A percentile compares a stretch with the other conserved stretches of the same genome.
Evolutionary conservation across 495 filamentous ascomycete genomes (phyloP).

Genomic region (Aeminium ludgeri): DNA sequence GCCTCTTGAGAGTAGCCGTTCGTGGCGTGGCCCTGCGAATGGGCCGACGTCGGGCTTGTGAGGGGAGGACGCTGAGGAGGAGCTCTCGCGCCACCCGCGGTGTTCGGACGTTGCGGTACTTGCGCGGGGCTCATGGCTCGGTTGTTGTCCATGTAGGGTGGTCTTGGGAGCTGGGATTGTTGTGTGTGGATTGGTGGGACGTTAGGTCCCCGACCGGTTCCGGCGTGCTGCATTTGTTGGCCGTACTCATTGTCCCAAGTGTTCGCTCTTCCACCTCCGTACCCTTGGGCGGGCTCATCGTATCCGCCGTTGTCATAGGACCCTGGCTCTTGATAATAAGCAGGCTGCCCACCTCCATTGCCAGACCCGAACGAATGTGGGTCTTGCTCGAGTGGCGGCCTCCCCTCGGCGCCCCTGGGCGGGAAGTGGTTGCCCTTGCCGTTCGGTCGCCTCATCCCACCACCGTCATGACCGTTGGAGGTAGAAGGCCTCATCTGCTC

Average conservation of each 20-base stretch:
- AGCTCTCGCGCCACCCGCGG: background rate
- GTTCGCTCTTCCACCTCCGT: background rate
- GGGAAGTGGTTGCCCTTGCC: background rate
- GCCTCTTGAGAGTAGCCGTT: background rate
- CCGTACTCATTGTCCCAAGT: background rate
- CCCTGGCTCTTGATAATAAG: background rate
- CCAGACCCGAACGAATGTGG: conserved; percentile 4
- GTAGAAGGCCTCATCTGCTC: conserved; percentile 2
- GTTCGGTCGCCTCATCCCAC: background rate
- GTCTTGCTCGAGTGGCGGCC: conserved; percentile 5
- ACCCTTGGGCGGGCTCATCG: background rate
- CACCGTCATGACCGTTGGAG: background rate
- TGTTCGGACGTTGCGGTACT: conserved; percentile 1
- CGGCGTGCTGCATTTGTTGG: background rate
- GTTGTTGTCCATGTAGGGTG: conserved; percentile 5
- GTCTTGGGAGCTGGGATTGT: background rate
- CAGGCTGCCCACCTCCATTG: background rate
- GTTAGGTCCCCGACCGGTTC: background rate
- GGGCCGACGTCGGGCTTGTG: background rate
- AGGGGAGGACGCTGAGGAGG: background rate
- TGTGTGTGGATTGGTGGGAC: conserved; percentile 4
- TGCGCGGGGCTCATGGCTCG: conserved; percentile 10
- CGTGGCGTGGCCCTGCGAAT: background rate
- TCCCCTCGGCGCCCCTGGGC: background rate
- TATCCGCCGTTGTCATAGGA: background rate